Evolutionary conservation across 2,329 filamentous ascomycete species (phyloP).

Genomic region (Fusarium sp.): DNA sequence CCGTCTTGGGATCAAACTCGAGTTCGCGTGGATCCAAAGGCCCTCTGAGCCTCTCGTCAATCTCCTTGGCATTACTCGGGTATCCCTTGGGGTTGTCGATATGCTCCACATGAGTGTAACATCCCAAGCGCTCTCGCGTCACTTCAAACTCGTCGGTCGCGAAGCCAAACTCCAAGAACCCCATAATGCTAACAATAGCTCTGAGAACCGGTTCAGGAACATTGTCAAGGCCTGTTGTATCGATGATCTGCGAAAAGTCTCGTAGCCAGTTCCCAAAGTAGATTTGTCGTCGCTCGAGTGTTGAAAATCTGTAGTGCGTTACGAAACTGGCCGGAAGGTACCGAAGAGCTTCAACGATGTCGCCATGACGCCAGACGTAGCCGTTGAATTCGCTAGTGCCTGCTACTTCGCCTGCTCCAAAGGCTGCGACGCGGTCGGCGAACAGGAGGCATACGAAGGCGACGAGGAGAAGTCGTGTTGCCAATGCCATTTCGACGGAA

Average conservation of each 20-base stretch:
- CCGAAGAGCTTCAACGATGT: slow-evolving; percentile 51
- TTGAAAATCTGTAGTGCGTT: slow-evolving; percentile 51
- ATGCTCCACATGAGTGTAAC: slow-evolving; percentile 77
- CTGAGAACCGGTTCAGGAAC: slow-evolving; percentile 42
- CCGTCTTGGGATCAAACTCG: slow-evolving; percentile 74
- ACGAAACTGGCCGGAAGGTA: slow-evolving; percentile 50
- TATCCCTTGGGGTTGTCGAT: slow-evolving; percentile 82
- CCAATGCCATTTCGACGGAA: slow-evolving; percentile 25
- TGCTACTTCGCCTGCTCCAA: slow-evolving; percentile 52
- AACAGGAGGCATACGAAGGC: slow-evolving; percentile 41
- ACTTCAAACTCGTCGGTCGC: slow-evolving; percentile 84
- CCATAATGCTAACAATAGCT: slow-evolving; percentile 44
- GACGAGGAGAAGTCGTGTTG: slow-evolving; percentile 26
- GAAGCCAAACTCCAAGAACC: slow-evolving; percentile 61
- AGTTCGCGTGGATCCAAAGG: slow-evolving; percentile 64
- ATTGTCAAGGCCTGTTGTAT: slow-evolving; percentile 59
- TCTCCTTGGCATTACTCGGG: slow-evolving; percentile 77
- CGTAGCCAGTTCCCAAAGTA: slow-evolving; percentile 60
- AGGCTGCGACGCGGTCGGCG: slow-evolving; percentile 46
- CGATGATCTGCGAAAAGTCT: slow-evolving; percentile 81
- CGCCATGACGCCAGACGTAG: slow-evolving; percentile 53
- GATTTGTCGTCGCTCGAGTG: slow-evolving; percentile 51
- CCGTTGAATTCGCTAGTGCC: slow-evolving; percentile 51
- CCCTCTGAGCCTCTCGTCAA: slow-evolving; percentile 61
- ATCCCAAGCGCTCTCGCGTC: slow-evolving; percentile 77